Percentiles rank a stretch among this genome's conserved stretches.
Conservation (phyloP, 2,329 filamentous ascomycete species). For the Xylogone sp. region DNA sequence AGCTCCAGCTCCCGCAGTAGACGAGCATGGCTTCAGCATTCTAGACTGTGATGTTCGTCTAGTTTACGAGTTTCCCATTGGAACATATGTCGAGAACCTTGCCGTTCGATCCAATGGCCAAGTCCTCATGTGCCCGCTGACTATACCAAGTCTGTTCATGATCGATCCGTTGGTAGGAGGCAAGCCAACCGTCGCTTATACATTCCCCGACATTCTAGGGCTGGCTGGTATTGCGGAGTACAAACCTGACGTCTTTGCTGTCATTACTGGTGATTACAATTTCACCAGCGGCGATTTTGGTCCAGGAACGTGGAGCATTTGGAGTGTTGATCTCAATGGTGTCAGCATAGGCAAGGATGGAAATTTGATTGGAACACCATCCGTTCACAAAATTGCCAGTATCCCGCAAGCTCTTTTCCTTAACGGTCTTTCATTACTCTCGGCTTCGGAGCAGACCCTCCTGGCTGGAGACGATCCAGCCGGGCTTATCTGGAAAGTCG, state of each 20-base stretch:
- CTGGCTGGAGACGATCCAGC: constrained; percentile 21
- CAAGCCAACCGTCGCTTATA: constrained; percentile 12
- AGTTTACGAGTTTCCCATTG: constrained; percentile 8
- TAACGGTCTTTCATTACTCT: constrained; percentile 21
- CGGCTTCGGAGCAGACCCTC: constrained; percentile 9
- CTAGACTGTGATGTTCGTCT: not conserved
- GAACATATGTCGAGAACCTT: constrained; percentile 30
- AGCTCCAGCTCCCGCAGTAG: not conserved
- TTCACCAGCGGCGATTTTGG: constrained; percentile 1
- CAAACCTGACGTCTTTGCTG: constrained; percentile 5
- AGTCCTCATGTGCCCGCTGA: constrained; percentile 29
- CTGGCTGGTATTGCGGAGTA: constrained; percentile 7
- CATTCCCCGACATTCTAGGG: not conserved
- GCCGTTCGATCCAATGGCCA: constrained; percentile 28
- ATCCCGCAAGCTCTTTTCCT: constrained; percentile 17
- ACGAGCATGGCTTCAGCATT: not conserved
- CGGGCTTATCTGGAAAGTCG: constrained; percentile 23
- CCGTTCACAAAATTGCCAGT: constrained; percentile 4
- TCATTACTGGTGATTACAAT: constrained; percentile 6
- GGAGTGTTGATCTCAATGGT: not conserved
- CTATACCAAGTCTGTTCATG: constrained; percentile 13
- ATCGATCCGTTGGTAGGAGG: constrained; percentile 21
- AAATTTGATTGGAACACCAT: not conserved
- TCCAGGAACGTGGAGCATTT: not conserved
- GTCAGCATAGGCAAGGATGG: not conserved